These are phyloP conservation scores for Phytophthora macrochlamydospora DNA, from an alignment of 352 stramenopile genomes.

Conservation along the genomic window DNA sequence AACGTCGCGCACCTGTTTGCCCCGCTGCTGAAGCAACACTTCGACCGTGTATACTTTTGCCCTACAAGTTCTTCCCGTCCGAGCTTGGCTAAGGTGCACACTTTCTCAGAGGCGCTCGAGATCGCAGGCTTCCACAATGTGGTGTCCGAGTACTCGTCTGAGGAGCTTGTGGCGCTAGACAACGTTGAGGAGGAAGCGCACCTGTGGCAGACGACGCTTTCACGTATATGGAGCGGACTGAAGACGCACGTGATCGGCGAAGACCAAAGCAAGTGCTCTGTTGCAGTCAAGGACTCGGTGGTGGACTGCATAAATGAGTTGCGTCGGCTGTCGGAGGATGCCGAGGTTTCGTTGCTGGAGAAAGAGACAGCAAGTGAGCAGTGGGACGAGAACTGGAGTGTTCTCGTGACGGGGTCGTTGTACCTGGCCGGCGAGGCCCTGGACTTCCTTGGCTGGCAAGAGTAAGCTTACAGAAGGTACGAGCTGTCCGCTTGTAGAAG, in stretches of 20 bases:
- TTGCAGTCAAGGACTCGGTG: constrained; percentile 60
- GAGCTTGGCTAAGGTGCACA: constrained; percentile 68
- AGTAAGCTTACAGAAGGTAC: constrained; percentile 33
- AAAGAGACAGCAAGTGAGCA: constrained; percentile 12
- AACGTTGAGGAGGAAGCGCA: constrained; percentile 45
- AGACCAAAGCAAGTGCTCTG: constrained; percentile 25
- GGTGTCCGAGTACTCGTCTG: constrained; percentile 44
- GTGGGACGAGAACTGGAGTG: constrained; percentile 49
- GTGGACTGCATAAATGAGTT: constrained; percentile 68
- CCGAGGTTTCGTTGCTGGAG: constrained; percentile 16
- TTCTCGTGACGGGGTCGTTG: constrained; percentile 80
- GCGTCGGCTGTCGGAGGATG: constrained; percentile 31
- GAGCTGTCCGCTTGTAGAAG: not conserved
- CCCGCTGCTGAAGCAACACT: constrained; percentile 61
- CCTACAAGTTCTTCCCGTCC: constrained; percentile 65
- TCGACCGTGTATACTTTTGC: constrained; percentile 82
- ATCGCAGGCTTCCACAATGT: constrained; percentile 42
- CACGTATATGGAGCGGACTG: constrained; percentile 56
- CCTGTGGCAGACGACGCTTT: constrained; percentile 65
- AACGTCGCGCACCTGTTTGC: constrained; percentile 73
- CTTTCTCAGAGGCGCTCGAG: constrained; percentile 66
- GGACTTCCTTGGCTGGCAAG: constrained; percentile 65
- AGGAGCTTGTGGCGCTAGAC: constrained; percentile 51
- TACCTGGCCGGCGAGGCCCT: constrained; percentile 75
- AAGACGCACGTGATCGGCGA: constrained; percentile 45